Evolutionary conservation across 2,329 filamentous ascomycete species (phyloP).

Genomic region (Chaetomiaceae sp.): DNA sequence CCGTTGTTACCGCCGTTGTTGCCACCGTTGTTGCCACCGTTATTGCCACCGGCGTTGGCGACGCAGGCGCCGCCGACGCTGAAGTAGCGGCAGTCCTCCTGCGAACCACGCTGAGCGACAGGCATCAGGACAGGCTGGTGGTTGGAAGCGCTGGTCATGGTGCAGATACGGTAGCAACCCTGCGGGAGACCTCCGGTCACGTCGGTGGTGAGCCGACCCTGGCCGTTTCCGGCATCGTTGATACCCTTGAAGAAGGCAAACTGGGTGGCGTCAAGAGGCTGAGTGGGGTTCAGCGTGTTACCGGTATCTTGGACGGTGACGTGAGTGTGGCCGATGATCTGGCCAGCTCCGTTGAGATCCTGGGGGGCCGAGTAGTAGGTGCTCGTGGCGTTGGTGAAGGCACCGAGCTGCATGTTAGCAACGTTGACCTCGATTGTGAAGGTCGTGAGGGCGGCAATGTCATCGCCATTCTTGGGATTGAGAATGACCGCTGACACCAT

Average conservation of each 20-base stretch:
- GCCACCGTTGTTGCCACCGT: constrained; percentile 21
- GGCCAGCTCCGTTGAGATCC: constrained; percentile 45
- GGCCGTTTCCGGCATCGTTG: constrained; percentile 55
- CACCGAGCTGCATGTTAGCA: constrained; percentile 51
- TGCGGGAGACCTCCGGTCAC: constrained; percentile 56
- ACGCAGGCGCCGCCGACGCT: constrained; percentile 39
- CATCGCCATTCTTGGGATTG: constrained; percentile 49
- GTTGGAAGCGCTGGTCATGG: constrained; percentile 59
- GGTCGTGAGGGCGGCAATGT: constrained; percentile 43
- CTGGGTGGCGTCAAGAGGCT: constrained; percentile 48
- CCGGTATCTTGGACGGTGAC: constrained; percentile 56
- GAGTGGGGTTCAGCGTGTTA: constrained; percentile 44
- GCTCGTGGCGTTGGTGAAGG: constrained; percentile 55
- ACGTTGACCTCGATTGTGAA: constrained; percentile 51
- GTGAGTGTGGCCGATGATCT: constrained; percentile 59
- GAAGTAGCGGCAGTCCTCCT: constrained; percentile 62
- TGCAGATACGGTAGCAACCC: constrained; percentile 63
- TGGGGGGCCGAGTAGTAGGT: constrained; percentile 62
- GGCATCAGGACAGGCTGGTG: constrained; percentile 65
- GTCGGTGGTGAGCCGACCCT: constrained; percentile 49
- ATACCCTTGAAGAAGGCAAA: constrained; percentile 66
- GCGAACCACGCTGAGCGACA: constrained; percentile 61
- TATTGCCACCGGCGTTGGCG: constrained; percentile 20
- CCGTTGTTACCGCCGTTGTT: constrained; percentile 21
- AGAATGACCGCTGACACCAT: constrained; percentile 57